Conservation (phyloP, 1,284 basidiomycete species). For the Fomitopsis pinicola region DNA sequence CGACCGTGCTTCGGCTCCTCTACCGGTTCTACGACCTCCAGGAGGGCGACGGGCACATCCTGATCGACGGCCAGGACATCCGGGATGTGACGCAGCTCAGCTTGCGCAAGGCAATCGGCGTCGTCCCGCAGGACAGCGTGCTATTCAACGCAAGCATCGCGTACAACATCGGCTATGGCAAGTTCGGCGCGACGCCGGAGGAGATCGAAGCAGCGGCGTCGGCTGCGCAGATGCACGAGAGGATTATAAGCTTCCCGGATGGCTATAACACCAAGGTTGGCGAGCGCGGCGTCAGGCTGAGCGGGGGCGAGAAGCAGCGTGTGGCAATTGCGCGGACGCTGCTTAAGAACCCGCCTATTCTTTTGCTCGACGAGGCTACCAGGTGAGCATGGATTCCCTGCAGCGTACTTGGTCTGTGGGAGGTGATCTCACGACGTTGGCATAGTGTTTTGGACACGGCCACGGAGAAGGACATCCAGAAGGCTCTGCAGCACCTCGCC, state of each 20-base stretch:
- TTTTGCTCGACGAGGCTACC: conserved; percentile 82
- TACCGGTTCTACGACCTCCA: conserved; percentile 89
- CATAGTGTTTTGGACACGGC: conserved; percentile 74
- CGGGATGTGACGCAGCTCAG: conserved; percentile 79
- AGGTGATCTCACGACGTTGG: conserved; percentile 10
- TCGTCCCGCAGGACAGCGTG: conserved; percentile 80
- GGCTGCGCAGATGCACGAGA: conserved; percentile 80
- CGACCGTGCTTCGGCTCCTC: conserved; percentile 77
- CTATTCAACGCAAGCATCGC: conserved; percentile 79
- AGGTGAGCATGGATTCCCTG: conserved; percentile 35
- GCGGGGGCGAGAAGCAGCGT: conserved; percentile 80
- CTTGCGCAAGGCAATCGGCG: conserved; percentile 76
- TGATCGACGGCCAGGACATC: conserved; percentile 84
- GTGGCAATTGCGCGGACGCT: conserved; percentile 86
- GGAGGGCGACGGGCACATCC: conserved; percentile 66
- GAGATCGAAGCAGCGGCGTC: conserved; percentile 72
- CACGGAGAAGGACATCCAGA: conserved; percentile 84
- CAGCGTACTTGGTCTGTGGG: neutral
- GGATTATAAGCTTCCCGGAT: conserved; percentile 75
- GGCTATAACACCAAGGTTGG: conserved; percentile 78
- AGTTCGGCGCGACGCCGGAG: conserved; percentile 59
- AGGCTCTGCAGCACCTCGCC: conserved; percentile 70
- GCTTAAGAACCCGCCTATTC: conserved; percentile 80
- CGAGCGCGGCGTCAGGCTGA: conserved; percentile 79
- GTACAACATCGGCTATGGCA: conserved; percentile 78